Percentiles rank a stretch among this genome's conserved stretches.
phyloP scores from a whole-genome alignment of 257 asterid species.

The Penstemon newberryi region DNA sequence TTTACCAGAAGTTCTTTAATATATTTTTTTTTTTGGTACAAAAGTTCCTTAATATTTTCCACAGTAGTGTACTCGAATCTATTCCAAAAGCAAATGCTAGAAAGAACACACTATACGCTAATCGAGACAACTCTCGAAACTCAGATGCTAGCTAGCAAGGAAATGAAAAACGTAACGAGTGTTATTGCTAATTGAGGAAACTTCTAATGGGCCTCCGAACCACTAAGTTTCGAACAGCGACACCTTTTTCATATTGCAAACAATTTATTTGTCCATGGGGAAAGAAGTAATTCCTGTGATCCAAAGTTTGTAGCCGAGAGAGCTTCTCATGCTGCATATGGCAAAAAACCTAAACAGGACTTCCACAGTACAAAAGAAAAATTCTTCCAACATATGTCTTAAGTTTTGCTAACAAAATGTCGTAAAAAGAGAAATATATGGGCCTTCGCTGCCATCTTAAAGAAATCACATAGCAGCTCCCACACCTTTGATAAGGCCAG shows the following conservation, averaged over 20 bases:
- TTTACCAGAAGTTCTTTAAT: background rate
- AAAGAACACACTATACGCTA: too few species aligned
- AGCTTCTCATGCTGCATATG: background rate
- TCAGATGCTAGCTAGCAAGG: background rate
- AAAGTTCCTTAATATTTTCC: background rate
- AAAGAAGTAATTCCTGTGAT: background rate
- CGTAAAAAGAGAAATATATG: background rate
- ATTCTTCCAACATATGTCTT: background rate
- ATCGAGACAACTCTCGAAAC: background rate
- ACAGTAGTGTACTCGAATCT: too few species aligned
- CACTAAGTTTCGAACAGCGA: background rate
- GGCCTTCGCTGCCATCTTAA: background rate
- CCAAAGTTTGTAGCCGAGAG: background rate
- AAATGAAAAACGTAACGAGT: background rate
- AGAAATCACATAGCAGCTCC: constrained; percentile 10
- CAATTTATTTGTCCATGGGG: constrained; percentile 15
- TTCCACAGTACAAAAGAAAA: background rate
- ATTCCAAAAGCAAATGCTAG: too few species aligned
- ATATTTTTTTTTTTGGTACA: too few species aligned
- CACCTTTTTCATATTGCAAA: constrained; percentile 4
- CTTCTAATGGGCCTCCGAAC: background rate
- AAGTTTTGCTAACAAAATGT: background rate
- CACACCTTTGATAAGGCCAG: background rate
- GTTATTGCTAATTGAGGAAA: background rate
- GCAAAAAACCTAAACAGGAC: background rate